Conservation (phyloP, 495 filamentous ascomycete genomes). For the Aspergillus asperescens region DNA sequence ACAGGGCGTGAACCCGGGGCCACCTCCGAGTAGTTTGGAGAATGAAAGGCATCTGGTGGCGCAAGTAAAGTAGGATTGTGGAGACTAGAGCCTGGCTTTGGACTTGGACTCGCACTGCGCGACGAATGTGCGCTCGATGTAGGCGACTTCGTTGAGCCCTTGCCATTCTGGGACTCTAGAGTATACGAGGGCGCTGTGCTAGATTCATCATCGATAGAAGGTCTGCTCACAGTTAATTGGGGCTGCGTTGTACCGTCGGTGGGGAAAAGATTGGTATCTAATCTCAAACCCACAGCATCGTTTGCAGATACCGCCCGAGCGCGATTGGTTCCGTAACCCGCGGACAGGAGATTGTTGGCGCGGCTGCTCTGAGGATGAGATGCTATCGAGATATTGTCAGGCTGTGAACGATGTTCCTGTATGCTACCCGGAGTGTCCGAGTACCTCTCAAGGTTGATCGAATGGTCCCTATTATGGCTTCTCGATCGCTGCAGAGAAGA, state of each 20-base stretch:
- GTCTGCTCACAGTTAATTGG: slow-evolving; percentile 31
- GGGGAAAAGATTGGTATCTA: slow-evolving; percentile 33
- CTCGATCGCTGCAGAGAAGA: slow-evolving; percentile 73
- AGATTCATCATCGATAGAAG: slow-evolving; percentile 24
- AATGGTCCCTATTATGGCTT: slow-evolving; percentile 58
- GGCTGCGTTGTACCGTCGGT: slow-evolving; percentile 12
- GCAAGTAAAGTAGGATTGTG: slow-evolving; percentile 32
- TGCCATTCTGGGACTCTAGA: slow-evolving; percentile 21
- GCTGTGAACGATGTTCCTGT: slow-evolving; percentile 32
- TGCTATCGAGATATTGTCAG: slow-evolving; percentile 44
- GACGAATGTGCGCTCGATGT: slow-evolving; percentile 30
- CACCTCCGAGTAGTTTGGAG: slow-evolving; percentile 32
- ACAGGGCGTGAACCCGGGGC: slow-evolving; percentile 25
- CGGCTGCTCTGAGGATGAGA: slow-evolving; percentile 41
- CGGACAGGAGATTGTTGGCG: slow-evolving; percentile 28
- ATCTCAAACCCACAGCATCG: slow-evolving; percentile 44
- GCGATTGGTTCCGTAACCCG: slow-evolving; percentile 30
- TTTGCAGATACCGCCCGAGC: slow-evolving; percentile 64
- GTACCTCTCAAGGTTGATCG: slow-evolving; percentile 64
- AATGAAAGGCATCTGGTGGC: slow-evolving; percentile 32
- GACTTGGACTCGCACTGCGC: slow-evolving; percentile 20
- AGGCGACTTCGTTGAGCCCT: slow-evolving; percentile 31
- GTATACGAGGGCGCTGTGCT: slow-evolving; percentile 1
- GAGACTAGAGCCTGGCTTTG: slow-evolving; percentile 5
- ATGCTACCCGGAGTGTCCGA: slow-evolving; percentile 57